These are phyloP conservation scores for Trichoderma reesei DNA, from an alignment of 495 filamentous ascomycete species.

Conservation along the genomic window DNA sequence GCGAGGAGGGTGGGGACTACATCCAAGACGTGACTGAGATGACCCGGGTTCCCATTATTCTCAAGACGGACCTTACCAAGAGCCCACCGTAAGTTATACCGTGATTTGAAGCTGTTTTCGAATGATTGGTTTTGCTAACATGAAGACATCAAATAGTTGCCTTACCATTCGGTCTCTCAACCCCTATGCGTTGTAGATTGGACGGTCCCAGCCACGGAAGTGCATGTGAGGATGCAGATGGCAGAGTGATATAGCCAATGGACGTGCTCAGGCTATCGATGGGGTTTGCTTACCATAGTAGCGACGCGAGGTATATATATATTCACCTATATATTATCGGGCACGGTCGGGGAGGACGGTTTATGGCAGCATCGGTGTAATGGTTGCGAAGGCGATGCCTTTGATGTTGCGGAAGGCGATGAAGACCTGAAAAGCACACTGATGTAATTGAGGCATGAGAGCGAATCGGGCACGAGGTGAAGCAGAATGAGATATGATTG, in stretches of 20 bases:
- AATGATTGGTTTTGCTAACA: conserved; percentile 19
- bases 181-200: conserved; percentile 73
- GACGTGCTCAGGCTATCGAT: neutral
- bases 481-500: conserved; percentile 9
- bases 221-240: neutral
- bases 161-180: conserved; percentile 96
- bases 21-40: conserved; percentile 98
- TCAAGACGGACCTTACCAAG: conserved; percentile 97
- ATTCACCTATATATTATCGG: neutral
- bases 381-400: neutral
- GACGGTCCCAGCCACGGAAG: neutral
- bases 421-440: neutral
- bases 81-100: conserved; percentile 71
- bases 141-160: conserved; percentile 51
- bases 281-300: neutral
- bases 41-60: conserved; percentile 88
- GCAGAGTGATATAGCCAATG: neutral
- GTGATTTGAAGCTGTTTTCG: neutral
- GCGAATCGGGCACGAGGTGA: neutral
- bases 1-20: conserved; percentile 89
- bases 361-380: neutral
- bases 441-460: neutral
- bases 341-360: neutral
- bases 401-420: neutral
- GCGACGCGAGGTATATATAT: conserved; percentile 4